phyloP scores from a whole-genome alignment of 441 rosid species.

The Mallotus repandus region DNA sequence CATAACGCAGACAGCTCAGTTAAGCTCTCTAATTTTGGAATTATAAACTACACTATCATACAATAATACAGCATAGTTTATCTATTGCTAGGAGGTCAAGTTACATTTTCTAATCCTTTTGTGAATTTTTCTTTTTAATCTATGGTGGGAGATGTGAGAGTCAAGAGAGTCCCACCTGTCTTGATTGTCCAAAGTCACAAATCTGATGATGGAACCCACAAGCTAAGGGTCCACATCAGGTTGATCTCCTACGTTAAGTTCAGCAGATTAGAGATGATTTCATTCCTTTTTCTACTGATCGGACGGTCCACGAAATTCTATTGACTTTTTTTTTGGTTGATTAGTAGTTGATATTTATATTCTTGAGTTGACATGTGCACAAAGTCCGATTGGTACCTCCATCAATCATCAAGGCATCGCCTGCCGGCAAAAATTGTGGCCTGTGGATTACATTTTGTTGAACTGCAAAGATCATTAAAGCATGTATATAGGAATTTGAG shows the following conservation, averaged over 20 bases:
- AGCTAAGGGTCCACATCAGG: neutral
- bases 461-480: neutral
- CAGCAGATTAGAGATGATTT: neutral
- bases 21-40: constrained; percentile 13
- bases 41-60: neutral
- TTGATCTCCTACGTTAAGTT: neutral
- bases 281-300: constrained; percentile 1
- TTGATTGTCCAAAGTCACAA: constrained; percentile 15
- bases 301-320: constrained; percentile 11
- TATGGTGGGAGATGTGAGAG: neutral
- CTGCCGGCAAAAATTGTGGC: neutral
- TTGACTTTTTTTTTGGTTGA: constrained; percentile 13
- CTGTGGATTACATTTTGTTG: neutral
- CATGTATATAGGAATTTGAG: neutral
- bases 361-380: constrained; percentile 3
- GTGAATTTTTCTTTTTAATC: neutral
- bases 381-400: neutral
- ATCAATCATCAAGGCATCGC: neutral
- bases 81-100: constrained; percentile 18
- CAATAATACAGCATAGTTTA: neutral
- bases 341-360: neutral
- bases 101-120: constrained; percentile 13
- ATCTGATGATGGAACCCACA: constrained; percentile 14
- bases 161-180: constrained; percentile 30
- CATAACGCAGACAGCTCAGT: constrained; percentile 33